These are phyloP conservation scores for Flaveria robusta DNA, from an alignment of 129 eudicot species.

Conservation along the genomic window DNA sequence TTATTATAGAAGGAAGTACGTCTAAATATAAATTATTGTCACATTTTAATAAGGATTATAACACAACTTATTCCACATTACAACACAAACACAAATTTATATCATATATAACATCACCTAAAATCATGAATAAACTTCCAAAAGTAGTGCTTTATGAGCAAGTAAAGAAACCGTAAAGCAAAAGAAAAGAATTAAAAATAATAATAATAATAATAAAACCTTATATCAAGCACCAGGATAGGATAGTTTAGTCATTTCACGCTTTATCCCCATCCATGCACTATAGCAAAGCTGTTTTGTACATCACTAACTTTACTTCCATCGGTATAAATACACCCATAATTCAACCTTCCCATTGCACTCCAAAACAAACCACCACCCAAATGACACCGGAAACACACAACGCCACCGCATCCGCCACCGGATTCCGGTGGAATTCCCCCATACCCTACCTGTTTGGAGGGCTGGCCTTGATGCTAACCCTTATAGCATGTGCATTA, in stretches of 20 bases:
- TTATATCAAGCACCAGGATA: slow-evolving; percentile 28
- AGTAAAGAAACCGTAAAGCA: slow-evolving; percentile 50
- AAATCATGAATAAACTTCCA: slow-evolving; percentile 29
- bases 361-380: slow-evolving; percentile 16
- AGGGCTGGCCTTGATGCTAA: slow-evolving; percentile 51
- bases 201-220: slow-evolving; percentile 25
- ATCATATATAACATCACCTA: slow-evolving; percentile 22
- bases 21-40: neutral
- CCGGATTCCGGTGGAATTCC: slow-evolving; percentile 54
- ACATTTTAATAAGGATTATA: neutral
- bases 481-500: slow-evolving; percentile 54
- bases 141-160: slow-evolving; percentile 41
- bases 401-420: slow-evolving; percentile 28
- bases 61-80: neutral
- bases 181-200: slow-evolving; percentile 23
- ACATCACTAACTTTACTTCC: slow-evolving; percentile 9
- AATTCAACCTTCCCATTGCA: slow-evolving; percentile 27
- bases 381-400: slow-evolving; percentile 33
- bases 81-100: slow-evolving; percentile 3
- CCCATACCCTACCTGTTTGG: slow-evolving; percentile 62
- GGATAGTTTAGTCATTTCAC: slow-evolving; percentile 34
- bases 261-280: slow-evolving; percentile 38
- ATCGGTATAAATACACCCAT: slow-evolving; percentile 38
- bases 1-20: slow-evolving; percentile 7
- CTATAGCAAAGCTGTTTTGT: slow-evolving; percentile 21